Base-by-base conservation (phyloP, 106 monocot genomes). In the Chionographis japonica region DNA sequence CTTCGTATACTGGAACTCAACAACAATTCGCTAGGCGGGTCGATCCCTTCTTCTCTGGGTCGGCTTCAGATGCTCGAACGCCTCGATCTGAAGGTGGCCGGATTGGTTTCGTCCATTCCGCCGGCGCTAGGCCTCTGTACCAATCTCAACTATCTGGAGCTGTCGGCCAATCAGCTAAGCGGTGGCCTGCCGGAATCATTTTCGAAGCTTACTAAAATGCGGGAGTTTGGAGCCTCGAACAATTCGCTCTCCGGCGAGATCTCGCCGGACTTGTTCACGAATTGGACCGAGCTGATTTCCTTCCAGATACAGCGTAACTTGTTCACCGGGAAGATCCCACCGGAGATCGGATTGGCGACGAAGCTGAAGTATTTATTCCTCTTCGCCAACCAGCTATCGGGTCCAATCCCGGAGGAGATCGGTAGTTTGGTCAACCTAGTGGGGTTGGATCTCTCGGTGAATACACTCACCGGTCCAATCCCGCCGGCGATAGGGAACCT, bases 41-140 rank as follows among this genome's bases (percentile, higher is more conserved):
- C 63, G 10, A 65, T 90, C 55, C 90, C 87, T 6, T 17, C 84
- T 53, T 73, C 75, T 38, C 68, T 91, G 37, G 84, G 91, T 35
- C 57, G 62, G 52, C 73, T 91, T 14, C 12, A 37, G 14, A 50
- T 57, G 20, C 81, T 91, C 2, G 65, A 91, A 49, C 13, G 49
- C 12, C 54, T 91, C 3, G 68, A 71, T 36, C 49, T 91, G 2
- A 73, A 62, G 2, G 9, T 5, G 0, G 40, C 78, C 4, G 14
- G 14, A 6, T 36, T 91, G 56, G 79, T 82, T 20, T 84, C 84
- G 36, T 66, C 60, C 5, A 66, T 91, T 37, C 90, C 87, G 3
- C 16, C 66, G 0, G 87, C 87, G 16, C 81, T 91, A 4, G 82
- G 91, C 7, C 15, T n/a, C 0, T 85, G 84, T 15, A 69, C 73